Evolutionary conservation across 164 flowering plant species (phyloP).

Genomic region (Warburgia ugandensis): DNA sequence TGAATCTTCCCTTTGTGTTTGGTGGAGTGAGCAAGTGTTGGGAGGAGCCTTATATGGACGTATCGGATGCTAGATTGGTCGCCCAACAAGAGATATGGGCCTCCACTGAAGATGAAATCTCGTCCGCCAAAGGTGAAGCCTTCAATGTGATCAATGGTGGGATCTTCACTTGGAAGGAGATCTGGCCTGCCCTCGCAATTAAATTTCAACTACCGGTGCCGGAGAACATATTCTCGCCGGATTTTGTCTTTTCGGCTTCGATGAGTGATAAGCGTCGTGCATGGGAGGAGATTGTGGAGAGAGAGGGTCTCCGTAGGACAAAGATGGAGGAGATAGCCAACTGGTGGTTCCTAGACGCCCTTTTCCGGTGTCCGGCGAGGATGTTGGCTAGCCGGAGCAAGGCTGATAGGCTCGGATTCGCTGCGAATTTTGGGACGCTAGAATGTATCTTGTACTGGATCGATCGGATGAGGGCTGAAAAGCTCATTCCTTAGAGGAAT

Average conservation of each 20-base stretch:
- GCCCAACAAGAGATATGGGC: constrained; percentile 92
- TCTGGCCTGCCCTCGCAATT: constrained; percentile 50
- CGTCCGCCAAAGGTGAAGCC: constrained; percentile 34
- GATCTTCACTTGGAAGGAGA: constrained; percentile 64
- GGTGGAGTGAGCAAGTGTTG: constrained; percentile 66
- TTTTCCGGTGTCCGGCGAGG: constrained; percentile 53
- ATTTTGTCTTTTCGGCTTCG: constrained; percentile 21
- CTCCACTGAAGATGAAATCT: constrained; percentile 24
- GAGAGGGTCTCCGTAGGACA: constrained; percentile 38
- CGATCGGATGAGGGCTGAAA: constrained; percentile 65
- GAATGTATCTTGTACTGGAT: constrained; percentile 72
- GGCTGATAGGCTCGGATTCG: constrained; percentile 55
- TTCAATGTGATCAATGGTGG: constrained; percentile 63
- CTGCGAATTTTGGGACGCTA: constrained; percentile 24
- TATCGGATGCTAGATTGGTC: constrained; percentile 66
- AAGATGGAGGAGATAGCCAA: constrained; percentile 70
- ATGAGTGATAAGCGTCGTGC: constrained; percentile 50
- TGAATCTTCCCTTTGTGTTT: constrained; percentile 70
- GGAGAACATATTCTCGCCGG: constrained; percentile 27
- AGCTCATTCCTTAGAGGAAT: constrained; percentile 63
- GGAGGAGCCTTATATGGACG: constrained; percentile 67
- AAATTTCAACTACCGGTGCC: constrained; percentile 37
- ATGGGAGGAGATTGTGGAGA: constrained; percentile 67
- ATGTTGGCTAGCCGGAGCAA: constrained; percentile 49
- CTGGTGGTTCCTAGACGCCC: constrained; percentile 64